Evolutionary conservation across 257 asterid genomes (phyloP), one percentile per base, ranked within the genome.

Genomic region (Fraxinus pennsylvanica): DNA sequence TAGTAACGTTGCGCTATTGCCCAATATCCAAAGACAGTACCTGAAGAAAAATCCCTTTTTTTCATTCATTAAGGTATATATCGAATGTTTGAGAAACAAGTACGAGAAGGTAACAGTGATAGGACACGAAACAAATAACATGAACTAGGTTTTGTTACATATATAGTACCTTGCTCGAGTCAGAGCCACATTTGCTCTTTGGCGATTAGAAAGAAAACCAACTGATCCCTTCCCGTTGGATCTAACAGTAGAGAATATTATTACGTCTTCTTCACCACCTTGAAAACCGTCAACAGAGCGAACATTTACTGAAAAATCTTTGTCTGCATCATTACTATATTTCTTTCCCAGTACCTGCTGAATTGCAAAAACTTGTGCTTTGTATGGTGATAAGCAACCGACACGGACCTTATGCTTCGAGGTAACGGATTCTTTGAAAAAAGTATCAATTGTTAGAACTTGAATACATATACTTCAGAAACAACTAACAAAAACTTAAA

Each of bases 211-310:
- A 32, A 93, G 94, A 73, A 91, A 93, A 27, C 97, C 97, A 47
- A 93, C 78, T 45, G 91, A 86, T 30, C 97, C 96, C 27, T 70
- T 83, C 17, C 81, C 86, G 68, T 93, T 93, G 81, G 90, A 84
- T 6, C 96, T 84, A 39, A 90, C 98, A 0, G 96, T 92, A 6
- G 97, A 93, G 73, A 91, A 82, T 21, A 93, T 87, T 6, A 93
- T 91, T 8, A 91, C 67, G 61, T 93, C 98, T 84, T 93, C 91
- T 84, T 93, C 97, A 7, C 98, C 96, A 36, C 97, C 98, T 88
- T 93, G 97, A 74, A 91, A 93, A 19, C 96, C 98, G 81, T 91
- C 98, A 43, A 91, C 91, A 9, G 98, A 84, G 0, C 91, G 87
- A 14, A 93, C 90, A 78, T 83, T 90, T 32, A 91, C 96, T 6